These are phyloP conservation scores for Anethum foeniculum DNA, from an alignment of 140 eudicot genomes.

Conservation along the genomic window DNA sequence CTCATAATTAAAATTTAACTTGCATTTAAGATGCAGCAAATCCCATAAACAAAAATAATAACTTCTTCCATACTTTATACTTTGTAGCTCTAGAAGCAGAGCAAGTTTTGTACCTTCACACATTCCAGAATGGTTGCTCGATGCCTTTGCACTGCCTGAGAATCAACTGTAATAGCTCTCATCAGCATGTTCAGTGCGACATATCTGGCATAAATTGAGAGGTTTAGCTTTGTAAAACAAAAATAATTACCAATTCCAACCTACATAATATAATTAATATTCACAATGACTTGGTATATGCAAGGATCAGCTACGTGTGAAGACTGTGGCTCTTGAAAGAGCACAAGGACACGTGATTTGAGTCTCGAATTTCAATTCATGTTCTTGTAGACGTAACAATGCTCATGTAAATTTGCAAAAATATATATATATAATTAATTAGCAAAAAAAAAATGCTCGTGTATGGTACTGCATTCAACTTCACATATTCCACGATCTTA, in stretches of 20 bases:
- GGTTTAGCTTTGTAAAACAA: conserved; percentile 10
- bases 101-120: conserved; percentile 68
- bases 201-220: conserved; percentile 50
- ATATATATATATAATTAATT: too few relatives aligned
- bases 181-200: conserved; percentile 95
- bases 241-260: background rate
- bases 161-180: conserved; percentile 82
- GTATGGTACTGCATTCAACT: background rate
- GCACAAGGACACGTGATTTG: background rate
- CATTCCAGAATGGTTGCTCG: conserved; percentile 96
- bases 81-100: background rate
- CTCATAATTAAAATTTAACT: background rate
- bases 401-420: too few relatives aligned
- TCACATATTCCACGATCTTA: background rate
- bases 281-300: background rate
- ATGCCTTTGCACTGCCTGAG: conserved; percentile 99
- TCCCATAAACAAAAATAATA: background rate
- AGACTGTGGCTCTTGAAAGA: background rate
- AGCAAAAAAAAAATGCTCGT: too few relatives aligned
- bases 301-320: background rate
- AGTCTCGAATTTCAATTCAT: background rate
- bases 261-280: conserved; percentile 7
- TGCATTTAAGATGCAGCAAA: background rate
- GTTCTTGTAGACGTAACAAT: background rate
- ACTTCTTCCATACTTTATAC: background rate